These are phyloP conservation scores for Trichophyton rubrum DNA, from an alignment of 2,329 filamentous ascomycete species.

Conservation along the genomic window DNA sequence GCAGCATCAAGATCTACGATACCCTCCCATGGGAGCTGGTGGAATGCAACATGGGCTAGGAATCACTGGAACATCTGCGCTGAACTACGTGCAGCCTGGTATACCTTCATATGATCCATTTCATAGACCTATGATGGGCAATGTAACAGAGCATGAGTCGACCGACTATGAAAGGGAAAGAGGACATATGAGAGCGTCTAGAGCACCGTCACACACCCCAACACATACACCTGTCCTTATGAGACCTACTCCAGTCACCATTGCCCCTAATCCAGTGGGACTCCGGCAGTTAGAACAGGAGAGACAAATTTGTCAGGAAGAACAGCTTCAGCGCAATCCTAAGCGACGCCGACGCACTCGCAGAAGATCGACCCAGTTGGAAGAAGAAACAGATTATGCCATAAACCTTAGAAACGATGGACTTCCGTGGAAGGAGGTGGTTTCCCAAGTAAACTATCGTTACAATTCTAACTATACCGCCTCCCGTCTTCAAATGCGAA, in stretches of 20 bases:
- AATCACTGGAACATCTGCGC: slow-evolving; percentile 22
- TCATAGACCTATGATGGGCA: slow-evolving; percentile 5
- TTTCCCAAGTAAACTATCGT: slow-evolving; percentile 24
- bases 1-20: slow-evolving; percentile 28
- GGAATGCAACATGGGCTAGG: slow-evolving; percentile 26
- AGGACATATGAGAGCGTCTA: slow-evolving; percentile 15
- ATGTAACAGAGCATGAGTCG: slow-evolving; percentile 14
- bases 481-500: slow-evolving; percentile 32
- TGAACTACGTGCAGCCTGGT: slow-evolving; percentile 21
- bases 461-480: slow-evolving; percentile 29
- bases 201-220: slow-evolving; percentile 15
- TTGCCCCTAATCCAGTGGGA: slow-evolving; percentile 30
- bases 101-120: slow-evolving; percentile 16
- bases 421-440: slow-evolving; percentile 28
- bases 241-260: slow-evolving; percentile 20
- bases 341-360: slow-evolving; percentile 17
- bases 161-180: slow-evolving; percentile 21
- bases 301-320: slow-evolving; percentile 20
- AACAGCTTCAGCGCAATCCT: slow-evolving; percentile 16
- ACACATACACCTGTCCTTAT: slow-evolving; percentile 1
- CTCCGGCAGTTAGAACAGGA: slow-evolving; percentile 29
- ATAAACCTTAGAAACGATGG: slow-evolving; percentile 27
- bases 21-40: slow-evolving; percentile 20
- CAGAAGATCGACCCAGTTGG: slow-evolving; percentile 22
- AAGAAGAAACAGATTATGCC: slow-evolving; percentile 30